Percentiles rank a stretch among this genome's conserved stretches.
These are phyloP conservation scores for Taphrina deformans DNA, from an alignment of 1,139 yeast species.

Conservation along the genomic window DNA sequence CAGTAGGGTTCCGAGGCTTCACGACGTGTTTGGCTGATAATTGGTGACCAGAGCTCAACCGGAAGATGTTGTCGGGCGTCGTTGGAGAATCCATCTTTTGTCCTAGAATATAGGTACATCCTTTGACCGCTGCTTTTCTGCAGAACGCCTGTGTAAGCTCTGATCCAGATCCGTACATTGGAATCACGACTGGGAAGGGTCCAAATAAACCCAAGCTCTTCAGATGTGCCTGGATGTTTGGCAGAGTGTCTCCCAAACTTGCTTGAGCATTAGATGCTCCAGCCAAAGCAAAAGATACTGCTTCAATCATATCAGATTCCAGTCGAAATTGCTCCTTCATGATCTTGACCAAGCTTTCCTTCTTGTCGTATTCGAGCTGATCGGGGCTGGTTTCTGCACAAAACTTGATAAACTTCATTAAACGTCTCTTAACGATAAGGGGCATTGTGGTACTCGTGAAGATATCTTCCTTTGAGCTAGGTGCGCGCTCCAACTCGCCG, in stretches of 20 bases:
- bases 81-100: conserved; percentile 47
- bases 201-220: conserved; percentile 91
- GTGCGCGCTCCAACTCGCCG: conserved; percentile 50
- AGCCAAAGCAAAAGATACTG: conserved; percentile 71
- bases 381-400: conserved; percentile 65
- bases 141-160: conserved; percentile 96
- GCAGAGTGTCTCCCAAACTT: conserved; percentile 69
- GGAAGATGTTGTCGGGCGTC: conserved; percentile 56
- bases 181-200: conserved; percentile 84
- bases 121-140: conserved; percentile 97
- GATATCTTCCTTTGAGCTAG: conserved; percentile 87
- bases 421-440: conserved; percentile 71
- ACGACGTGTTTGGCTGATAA: conserved; percentile 44
- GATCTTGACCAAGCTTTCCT: not conserved
- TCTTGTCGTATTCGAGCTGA: conserved; percentile 48
- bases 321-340: conserved; percentile 11
- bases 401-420: conserved; percentile 92
- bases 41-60: conserved; percentile 72
- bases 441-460: conserved; percentile 84
- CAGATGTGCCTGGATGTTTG: conserved; percentile 78
- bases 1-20: not conserved
- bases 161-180: conserved; percentile 95
- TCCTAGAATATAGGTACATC: conserved; percentile 84
- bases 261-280: conserved; percentile 63
- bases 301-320: not conserved